Percentiles rank a stretch among this genome's conserved stretches.
Conservation (phyloP, 2,329 filamentous ascomycete genomes). For the Venturia asperata region DNA sequence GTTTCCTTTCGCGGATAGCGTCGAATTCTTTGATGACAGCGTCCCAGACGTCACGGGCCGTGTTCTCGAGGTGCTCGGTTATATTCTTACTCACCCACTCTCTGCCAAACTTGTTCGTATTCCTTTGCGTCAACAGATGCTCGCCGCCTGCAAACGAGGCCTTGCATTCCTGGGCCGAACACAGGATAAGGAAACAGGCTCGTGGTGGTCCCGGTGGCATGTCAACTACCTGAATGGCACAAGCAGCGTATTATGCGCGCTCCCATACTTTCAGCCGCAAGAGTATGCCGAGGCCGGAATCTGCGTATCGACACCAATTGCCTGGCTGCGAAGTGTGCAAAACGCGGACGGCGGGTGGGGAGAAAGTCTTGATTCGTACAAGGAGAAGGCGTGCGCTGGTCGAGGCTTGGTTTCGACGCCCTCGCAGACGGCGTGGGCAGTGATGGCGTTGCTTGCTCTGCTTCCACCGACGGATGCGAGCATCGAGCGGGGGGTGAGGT, state of each 20-base stretch:
- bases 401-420: background rate
- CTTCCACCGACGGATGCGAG: background rate
- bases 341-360: conserved; percentile 11
- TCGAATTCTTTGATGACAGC: background rate
- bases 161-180: background rate
- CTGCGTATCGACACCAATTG: background rate
- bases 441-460: conserved; percentile 10
- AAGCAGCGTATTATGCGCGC: conserved; percentile 7
- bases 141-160: conserved; percentile 1
- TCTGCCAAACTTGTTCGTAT: background rate
- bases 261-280: conserved; percentile 1
- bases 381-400: background rate
- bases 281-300: background rate
- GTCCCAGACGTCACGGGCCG: conserved; percentile 10
- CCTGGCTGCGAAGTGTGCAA: conserved; percentile 1
- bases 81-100: background rate
- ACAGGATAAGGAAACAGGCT: background rate
- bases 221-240: conserved; percentile 9
- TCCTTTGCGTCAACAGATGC: background rate
- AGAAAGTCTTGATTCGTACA: conserved; percentile 9
- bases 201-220: conserved; percentile 11
- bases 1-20: conserved; percentile 10
- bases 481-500: conserved; percentile 2
- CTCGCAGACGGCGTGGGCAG: conserved; percentile 15
- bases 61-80: conserved; percentile 11